A percentile compares a stretch with the other conserved stretches of the same genome.
Conservation (phyloP, 2,329 filamentous ascomycete genomes). For the Clarireedia hainanense region DNA sequence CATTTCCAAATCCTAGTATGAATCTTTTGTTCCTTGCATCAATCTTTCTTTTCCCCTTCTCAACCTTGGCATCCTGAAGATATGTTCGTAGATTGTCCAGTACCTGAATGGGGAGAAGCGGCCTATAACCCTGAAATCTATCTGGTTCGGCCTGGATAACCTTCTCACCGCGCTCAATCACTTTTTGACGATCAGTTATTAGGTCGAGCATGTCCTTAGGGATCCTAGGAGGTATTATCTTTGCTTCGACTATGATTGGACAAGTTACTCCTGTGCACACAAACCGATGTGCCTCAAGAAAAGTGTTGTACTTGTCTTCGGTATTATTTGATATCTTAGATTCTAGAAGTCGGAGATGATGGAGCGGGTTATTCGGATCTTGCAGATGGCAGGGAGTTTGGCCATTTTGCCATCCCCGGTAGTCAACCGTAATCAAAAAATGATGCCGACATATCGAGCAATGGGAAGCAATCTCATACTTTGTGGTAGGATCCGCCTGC, state of each 20-base stretch:
- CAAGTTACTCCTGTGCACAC: slow-evolving; percentile 52
- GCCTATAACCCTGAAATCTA: slow-evolving; percentile 40
- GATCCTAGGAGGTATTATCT: slow-evolving; percentile 45
- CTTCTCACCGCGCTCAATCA: slow-evolving; percentile 45
- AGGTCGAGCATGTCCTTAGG: slow-evolving; percentile 38
- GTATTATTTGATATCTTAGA: slow-evolving; percentile 32
- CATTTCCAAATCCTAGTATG: slow-evolving; percentile 51
- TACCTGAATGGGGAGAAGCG: slow-evolving; percentile 45
- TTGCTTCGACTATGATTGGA: slow-evolving; percentile 43
- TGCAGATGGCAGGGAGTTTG: slow-evolving; percentile 25
- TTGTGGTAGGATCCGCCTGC: slow-evolving; percentile 31
- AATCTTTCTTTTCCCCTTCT: slow-evolving; percentile 44
- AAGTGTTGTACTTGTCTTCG: slow-evolving; percentile 22
- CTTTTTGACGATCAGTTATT: slow-evolving; percentile 43
- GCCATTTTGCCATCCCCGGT: slow-evolving; percentile 33
- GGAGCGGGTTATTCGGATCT: slow-evolving; percentile 44
- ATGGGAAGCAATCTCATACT: slow-evolving; percentile 50
- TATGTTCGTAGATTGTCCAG: slow-evolving; percentile 51
- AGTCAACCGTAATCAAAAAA: slow-evolving; percentile 49
- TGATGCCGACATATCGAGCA: slow-evolving; percentile 57
- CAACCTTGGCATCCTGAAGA: slow-evolving; percentile 42
- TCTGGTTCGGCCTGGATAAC: slow-evolving; percentile 43
- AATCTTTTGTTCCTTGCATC: slow-evolving; percentile 56
- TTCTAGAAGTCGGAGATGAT: slow-evolving; percentile 45
- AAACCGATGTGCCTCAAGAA: slow-evolving; percentile 41